Percentiles rank a stretch among this genome's conserved stretches.
Evolutionary conservation across 1,139 yeast genomes (phyloP).

Genomic region (Geotrichum histeridarum): DNA sequence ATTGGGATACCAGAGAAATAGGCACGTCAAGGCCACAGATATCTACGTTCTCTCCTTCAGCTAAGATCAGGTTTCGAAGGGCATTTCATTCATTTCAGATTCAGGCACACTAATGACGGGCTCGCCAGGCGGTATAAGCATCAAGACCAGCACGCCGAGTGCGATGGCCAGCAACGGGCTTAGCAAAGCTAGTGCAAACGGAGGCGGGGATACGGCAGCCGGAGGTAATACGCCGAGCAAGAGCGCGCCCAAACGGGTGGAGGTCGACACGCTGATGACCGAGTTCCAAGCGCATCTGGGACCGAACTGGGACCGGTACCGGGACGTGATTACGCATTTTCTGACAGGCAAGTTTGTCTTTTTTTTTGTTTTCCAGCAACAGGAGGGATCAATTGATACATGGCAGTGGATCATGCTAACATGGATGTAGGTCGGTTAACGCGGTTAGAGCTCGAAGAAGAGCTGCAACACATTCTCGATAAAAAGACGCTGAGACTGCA

Average conservation of each 20-base stretch:
- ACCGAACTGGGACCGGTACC: conserved; percentile 77
- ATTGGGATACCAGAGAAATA: too few species aligned
- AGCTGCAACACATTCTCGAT: conserved; percentile 53
- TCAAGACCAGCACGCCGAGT: neutral
- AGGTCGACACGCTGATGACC: conserved; percentile 64
- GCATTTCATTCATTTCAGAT: too few species aligned
- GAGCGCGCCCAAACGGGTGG: conserved; percentile 43
- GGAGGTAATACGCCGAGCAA: too few species aligned
- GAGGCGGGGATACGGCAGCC: neutral
- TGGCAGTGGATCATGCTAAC: neutral
- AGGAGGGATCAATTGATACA: too few species aligned
- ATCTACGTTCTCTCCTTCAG: too few species aligned
- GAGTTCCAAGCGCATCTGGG: conserved; percentile 73
- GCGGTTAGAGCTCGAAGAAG: conserved; percentile 61
- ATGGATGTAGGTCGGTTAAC: conserved; percentile 48
- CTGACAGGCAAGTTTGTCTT: conserved; percentile 56
- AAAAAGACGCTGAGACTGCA: conserved; percentile 54
- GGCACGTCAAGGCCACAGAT: too few species aligned
- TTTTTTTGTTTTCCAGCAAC: neutral
- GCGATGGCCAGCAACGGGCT: neutral
- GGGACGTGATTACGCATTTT: conserved; percentile 69
- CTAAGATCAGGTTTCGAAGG: too few species aligned
- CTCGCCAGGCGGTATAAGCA: neutral
- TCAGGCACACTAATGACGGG: too few species aligned
- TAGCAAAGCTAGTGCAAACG: neutral